A percentile compares a stretch with the other conserved stretches of the same genome.
phyloP scores from a whole-genome alignment of 1,284 basidiomycete species.

The Pseudozyma hubeiensis region DNA sequence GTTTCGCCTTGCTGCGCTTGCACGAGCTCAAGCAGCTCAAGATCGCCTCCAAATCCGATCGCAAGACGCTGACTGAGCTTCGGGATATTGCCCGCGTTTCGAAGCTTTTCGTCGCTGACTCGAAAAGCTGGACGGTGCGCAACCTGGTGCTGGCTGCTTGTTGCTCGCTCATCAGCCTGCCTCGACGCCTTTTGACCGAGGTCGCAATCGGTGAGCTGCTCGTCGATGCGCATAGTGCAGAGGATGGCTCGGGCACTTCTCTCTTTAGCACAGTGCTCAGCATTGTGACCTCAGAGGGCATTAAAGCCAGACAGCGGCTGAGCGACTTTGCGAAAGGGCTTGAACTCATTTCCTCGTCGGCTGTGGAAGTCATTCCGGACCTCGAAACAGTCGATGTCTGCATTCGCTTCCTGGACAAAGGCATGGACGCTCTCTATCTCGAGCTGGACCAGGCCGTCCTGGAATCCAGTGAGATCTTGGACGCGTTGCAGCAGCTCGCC shows the following conservation, averaged over 20 bases:
- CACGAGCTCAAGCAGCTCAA: slow-evolving; percentile 39
- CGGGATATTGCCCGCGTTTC: slow-evolving; percentile 37
- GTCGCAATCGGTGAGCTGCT: slow-evolving; percentile 17
- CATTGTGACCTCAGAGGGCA: slow-evolving; percentile 22
- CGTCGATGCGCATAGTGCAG: slow-evolving; percentile 3
- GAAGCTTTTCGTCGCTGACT: slow-evolving; percentile 28
- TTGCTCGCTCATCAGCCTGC: slow-evolving; percentile 36
- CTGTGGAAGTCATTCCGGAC: slow-evolving; percentile 30
- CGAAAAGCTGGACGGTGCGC: slow-evolving; percentile 33
- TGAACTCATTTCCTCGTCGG: slow-evolving; percentile 19
- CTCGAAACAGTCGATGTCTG: slow-evolving; percentile 43
- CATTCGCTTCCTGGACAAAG: slow-evolving; percentile 41
- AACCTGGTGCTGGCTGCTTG: slow-evolving; percentile 38
- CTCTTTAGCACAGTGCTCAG: slow-evolving; percentile 19
- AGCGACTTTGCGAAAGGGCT: slow-evolving; percentile 40
- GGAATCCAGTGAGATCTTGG: slow-evolving; percentile 17
- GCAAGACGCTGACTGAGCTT: slow-evolving; percentile 34
- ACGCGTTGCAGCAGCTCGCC: slow-evolving; percentile 23
- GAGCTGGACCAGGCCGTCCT: slow-evolving; percentile 33
- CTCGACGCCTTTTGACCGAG: slow-evolving; percentile 33
- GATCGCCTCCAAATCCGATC: slow-evolving; percentile 23
- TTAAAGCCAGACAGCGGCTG: slow-evolving; percentile 29
- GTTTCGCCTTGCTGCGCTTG: slow-evolving; percentile 31
- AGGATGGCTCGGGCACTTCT: slow-evolving; percentile 8
- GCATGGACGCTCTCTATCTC: slow-evolving; percentile 46